These are phyloP conservation scores for Candida freyschussii DNA, from an alignment of 1,139 yeast species.

Conservation along the genomic window DNA sequence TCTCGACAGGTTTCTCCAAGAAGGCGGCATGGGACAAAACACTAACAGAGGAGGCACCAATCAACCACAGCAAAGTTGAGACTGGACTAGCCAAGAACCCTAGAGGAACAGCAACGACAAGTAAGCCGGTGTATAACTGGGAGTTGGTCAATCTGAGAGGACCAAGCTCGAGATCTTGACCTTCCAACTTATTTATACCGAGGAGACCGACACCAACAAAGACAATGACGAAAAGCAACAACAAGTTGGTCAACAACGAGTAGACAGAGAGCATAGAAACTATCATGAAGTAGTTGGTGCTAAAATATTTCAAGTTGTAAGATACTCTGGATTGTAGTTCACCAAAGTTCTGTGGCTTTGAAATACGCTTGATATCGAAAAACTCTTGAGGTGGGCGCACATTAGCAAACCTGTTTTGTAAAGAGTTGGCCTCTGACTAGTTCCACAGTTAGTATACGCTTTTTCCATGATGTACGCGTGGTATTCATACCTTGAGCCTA, in stretches of 20 bases:
- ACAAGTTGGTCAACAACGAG: constrained; percentile 75
- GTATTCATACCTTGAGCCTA: constrained; percentile 35
- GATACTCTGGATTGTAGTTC: constrained; percentile 86
- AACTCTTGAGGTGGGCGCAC: constrained; percentile 90
- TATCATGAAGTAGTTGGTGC: constrained; percentile 78
- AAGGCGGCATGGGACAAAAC: constrained; percentile 89
- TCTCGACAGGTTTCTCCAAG: constrained; percentile 97
- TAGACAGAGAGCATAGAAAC: constrained; percentile 66
- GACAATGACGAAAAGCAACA: constrained; percentile 75
- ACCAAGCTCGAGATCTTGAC: constrained; percentile 73
- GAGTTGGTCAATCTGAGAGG: constrained; percentile 64
- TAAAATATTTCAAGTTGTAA: constrained; percentile 81
- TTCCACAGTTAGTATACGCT: constrained; percentile 1
- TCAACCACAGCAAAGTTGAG: constrained; percentile 91
- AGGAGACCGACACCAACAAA: constrained; percentile 65
- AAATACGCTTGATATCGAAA: constrained; percentile 82
- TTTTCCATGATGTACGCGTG: too few relatives aligned
- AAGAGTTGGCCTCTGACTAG: constrained; percentile 34
- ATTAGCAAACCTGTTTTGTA: constrained; percentile 65
- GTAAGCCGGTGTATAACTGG: constrained; percentile 83
- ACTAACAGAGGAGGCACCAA: constrained; percentile 87
- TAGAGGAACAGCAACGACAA: constrained; percentile 76
- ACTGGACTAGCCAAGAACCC: constrained; percentile 93
- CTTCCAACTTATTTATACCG: constrained; percentile 74
- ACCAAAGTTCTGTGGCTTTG: constrained; percentile 85